These are phyloP conservation scores for Clonostachys rhizophaga DNA, from an alignment of 2,329 filamentous ascomycete genomes.

Conservation along the genomic window DNA sequence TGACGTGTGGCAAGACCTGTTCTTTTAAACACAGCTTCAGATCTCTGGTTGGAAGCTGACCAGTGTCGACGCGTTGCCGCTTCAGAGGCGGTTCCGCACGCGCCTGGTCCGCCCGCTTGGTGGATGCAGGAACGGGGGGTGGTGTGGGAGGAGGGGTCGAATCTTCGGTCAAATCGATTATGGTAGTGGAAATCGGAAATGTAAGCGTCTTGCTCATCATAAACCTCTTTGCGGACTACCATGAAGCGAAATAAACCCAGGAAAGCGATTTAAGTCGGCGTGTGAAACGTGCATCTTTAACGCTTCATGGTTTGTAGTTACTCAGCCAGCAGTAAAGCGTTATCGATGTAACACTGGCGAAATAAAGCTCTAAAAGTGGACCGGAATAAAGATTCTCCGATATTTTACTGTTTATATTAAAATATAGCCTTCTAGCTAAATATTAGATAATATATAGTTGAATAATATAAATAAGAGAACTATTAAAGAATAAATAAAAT, in stretches of 20 bases:
- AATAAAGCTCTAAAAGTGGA: background rate
- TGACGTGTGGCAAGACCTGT: slow-evolving; percentile 25
- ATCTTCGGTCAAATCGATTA: slow-evolving; percentile 19
- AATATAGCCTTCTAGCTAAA: background rate
- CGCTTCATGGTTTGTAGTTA: no score
- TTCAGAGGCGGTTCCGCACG: slow-evolving; percentile 19
- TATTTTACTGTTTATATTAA: background rate
- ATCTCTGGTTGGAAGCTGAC: slow-evolving; percentile 3
- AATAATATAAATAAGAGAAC: background rate
- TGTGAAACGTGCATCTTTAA: no score
- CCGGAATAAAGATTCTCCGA: background rate
- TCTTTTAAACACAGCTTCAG: slow-evolving; percentile 16
- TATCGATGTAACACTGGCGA: background rate
- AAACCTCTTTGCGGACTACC: background rate
- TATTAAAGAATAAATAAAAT: background rate
- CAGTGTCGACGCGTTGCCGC: slow-evolving; percentile 16
- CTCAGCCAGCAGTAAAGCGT: background rate
- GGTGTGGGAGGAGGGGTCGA: slow-evolving; percentile 5
- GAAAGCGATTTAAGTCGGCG: no score
- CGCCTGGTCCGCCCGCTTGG: background rate
- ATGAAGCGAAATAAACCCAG: no score
- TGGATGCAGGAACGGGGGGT: background rate
- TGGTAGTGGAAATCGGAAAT: slow-evolving; percentile 12
- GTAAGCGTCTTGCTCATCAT: slow-evolving; percentile 19
- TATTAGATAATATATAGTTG: background rate